phyloP scores from a whole-genome alignment of 2,329 filamentous ascomycete species.

The Pseudovirgaria hyperparasitica region DNA sequence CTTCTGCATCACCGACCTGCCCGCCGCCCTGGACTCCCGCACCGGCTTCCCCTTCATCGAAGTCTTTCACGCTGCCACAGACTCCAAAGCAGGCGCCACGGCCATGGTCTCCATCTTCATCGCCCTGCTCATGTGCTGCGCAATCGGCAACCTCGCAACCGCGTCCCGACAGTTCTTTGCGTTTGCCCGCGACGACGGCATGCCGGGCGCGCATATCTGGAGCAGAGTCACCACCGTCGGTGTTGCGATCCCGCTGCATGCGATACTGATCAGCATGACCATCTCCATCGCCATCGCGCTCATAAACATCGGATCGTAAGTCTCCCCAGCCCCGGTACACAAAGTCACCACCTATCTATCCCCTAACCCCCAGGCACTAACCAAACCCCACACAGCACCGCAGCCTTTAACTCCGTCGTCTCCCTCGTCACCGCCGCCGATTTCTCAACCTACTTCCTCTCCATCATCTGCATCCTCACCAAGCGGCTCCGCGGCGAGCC shows the following conservation, averaged over 20 bases:
- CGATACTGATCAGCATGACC: slow-evolving; percentile 27
- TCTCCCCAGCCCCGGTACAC: no score
- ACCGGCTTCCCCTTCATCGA: slow-evolving; percentile 32
- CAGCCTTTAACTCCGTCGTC: slow-evolving; percentile 30
- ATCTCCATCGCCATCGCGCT: slow-evolving; percentile 26
- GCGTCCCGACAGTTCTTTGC: slow-evolving; percentile 19
- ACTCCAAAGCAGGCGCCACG: slow-evolving; percentile 21
- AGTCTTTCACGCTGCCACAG: slow-evolving; percentile 24
- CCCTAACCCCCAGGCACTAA: no score
- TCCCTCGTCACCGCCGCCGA: slow-evolving; percentile 30
- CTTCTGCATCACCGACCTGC: slow-evolving; percentile 16
- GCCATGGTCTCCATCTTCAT: slow-evolving; percentile 26
- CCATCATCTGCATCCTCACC: slow-evolving; percentile 34
- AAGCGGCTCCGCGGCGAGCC: slow-evolving; percentile 29
- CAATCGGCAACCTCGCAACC: slow-evolving; percentile 16
- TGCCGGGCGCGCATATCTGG: slow-evolving; percentile 9
- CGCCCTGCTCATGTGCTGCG: slow-evolving; percentile 15
- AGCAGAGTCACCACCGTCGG: slow-evolving; percentile 3
- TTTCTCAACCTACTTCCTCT: slow-evolving; percentile 31
- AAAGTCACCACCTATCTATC: no score
- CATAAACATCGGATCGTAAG: slow-evolving; percentile 37
- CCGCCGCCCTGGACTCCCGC: slow-evolving; percentile 8
- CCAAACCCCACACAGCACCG: no score
- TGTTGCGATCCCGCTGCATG: slow-evolving; percentile 29
- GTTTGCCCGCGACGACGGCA: slow-evolving; percentile 22